Conservation (phyloP, 2,329 filamentous ascomycete species). For the Cladobotryum protrusum region DNA sequence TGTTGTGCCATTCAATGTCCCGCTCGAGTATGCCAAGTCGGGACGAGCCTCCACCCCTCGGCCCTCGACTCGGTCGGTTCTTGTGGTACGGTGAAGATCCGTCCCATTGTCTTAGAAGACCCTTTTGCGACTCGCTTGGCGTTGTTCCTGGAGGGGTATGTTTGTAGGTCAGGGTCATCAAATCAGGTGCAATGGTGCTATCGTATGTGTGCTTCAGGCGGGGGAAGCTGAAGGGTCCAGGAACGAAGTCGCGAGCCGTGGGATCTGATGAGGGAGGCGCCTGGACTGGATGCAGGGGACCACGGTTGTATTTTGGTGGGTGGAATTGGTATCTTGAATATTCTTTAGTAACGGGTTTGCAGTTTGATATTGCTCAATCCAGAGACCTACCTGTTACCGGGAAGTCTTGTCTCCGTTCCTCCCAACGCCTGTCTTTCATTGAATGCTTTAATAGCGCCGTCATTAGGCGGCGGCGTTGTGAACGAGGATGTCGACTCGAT, state of each 20-base stretch:
- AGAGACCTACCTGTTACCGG: constrained; percentile 38
- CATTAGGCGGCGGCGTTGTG: constrained; percentile 34
- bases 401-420: constrained; percentile 34
- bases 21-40: constrained; percentile 65
- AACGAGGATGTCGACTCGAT: constrained; percentile 48
- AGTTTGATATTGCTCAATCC: background rate
- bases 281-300: constrained; percentile 87
- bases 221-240: constrained; percentile 83
- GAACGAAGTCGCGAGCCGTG: constrained; percentile 77
- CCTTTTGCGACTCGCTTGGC: constrained; percentile 38
- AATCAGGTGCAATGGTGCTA: constrained; percentile 76
- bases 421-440: constrained; percentile 30
- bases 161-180: constrained; percentile 82
- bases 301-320: constrained; percentile 89
- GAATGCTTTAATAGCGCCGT: constrained; percentile 34
- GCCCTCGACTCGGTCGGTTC: constrained; percentile 78
- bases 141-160: constrained; percentile 75
- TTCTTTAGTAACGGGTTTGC: constrained; percentile 18
- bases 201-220: constrained; percentile 88
- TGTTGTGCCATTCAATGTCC: constrained; percentile 72
- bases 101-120: constrained; percentile 78
- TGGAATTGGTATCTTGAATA: constrained; percentile 79
- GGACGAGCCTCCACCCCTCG: constrained; percentile 63
- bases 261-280: constrained; percentile 82
- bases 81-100: constrained; percentile 90